Conservation (phyloP, 1,284 basidiomycete species). For the Irpex lacteus region DNA sequence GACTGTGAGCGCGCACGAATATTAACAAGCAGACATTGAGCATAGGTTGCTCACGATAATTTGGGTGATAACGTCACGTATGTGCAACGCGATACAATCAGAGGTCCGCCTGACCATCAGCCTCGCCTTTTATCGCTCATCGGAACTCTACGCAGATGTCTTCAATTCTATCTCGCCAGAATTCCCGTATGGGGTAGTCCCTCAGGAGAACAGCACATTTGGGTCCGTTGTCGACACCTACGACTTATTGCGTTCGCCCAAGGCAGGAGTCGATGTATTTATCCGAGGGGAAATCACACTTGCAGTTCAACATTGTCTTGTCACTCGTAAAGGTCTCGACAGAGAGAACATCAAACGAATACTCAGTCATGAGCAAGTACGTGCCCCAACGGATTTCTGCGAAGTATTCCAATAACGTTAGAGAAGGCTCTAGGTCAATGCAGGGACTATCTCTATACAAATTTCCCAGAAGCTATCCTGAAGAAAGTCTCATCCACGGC, state of each 20-base stretch:
- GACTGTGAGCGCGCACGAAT: not conserved
- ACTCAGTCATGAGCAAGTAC: slow-evolving; percentile 75
- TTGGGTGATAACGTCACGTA: slow-evolving; percentile 56
- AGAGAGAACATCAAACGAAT: slow-evolving; percentile 50
- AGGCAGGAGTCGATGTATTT: slow-evolving; percentile 40
- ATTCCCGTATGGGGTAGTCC: slow-evolving; percentile 54
- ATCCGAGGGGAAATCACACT: slow-evolving; percentile 58
- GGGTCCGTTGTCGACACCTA: slow-evolving; percentile 76
- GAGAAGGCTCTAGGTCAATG: slow-evolving; percentile 79
- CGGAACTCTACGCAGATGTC: slow-evolving; percentile 42
- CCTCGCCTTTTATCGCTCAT: not conserved
- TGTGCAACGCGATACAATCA: slow-evolving; percentile 49
- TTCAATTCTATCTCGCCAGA: slow-evolving; percentile 45
- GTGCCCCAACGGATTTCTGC: slow-evolving; percentile 12
- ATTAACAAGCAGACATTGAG: not conserved
- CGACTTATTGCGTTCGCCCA: slow-evolving; percentile 48
- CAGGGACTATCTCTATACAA: slow-evolving; percentile 47
- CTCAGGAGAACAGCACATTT: slow-evolving; percentile 75
- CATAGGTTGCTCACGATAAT: slow-evolving; percentile 56
- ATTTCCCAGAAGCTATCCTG: slow-evolving; percentile 49
- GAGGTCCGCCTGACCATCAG: slow-evolving; percentile 35
- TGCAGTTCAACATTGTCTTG: slow-evolving; percentile 64
- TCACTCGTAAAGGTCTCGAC: slow-evolving; percentile 54
- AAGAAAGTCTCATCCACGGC: slow-evolving; percentile 67
- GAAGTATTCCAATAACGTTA: not conserved